Evolutionary conservation across 768 basidiomycete species (phyloP), one percentile per base, ranked within the genome.

Genomic region (Pleurotus salmoneostramineus): DNA sequence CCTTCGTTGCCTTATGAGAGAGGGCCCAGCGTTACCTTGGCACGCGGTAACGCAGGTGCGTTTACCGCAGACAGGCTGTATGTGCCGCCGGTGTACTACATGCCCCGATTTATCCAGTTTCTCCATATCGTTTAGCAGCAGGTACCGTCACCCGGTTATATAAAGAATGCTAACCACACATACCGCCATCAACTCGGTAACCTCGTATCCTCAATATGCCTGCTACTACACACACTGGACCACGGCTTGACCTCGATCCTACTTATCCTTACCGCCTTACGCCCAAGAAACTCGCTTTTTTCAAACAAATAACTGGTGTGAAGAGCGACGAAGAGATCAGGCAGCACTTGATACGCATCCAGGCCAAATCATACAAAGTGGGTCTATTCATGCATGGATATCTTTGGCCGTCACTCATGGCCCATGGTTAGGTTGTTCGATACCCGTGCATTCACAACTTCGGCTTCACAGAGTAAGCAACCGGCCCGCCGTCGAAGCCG

Each of bases 401-500:
- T 14, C 49, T 32, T 12, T 14, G 1, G n/a, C 8, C 40, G 17
- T 42, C 34, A 5, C 27, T 32, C 34, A 5, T 27, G 33, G 14
- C 14, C 8, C 43, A 36, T 34, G 21, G 17, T 48, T 56, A 75
- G 74, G 61, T 75, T n/a, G 69, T 65, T 57, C 63, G 64, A 27
- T 77, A 78, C 59, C 66, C 69, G 21, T 77, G 75, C 59, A 77
- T 77, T 40, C 69, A 69, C 7, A 58, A 50, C 6, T 78, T 77
- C 57, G 50, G 60, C 1, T 77, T 77, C 54, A 63, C 68, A 6
- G 70, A 59, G 76, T 73, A 63, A 12, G 60, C 17, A 7, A 27
- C 14, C 8, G 50, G 15, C 47, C 5, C 34, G 44, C n/a, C 10
- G 44, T 27, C 21, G 14, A 10, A 7, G 32, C 0, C 32, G 7